Evolutionary conservation across 257 asterid genomes (phyloP).

Genomic region (Nicotiana noctiflora): DNA sequence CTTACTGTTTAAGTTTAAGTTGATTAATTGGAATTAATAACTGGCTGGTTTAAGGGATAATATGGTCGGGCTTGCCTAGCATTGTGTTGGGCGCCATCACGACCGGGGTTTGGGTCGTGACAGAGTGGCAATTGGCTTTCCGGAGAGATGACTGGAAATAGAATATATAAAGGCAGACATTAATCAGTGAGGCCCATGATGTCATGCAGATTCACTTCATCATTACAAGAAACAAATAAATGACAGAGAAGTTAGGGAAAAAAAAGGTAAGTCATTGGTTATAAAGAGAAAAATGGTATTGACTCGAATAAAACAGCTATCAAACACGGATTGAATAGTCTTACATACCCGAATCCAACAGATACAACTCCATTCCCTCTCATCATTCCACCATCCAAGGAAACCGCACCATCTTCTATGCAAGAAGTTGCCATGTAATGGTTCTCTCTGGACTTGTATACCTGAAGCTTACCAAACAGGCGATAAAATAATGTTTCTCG

Average conservation of each 20-base stretch:
- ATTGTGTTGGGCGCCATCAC: too few relatives aligned
- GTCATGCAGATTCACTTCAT: not conserved
- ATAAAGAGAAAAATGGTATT: not conserved
- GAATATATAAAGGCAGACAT: constrained; percentile 8
- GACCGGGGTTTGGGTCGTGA: too few relatives aligned
- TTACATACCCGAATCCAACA: constrained; percentile 37
- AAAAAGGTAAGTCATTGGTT: not conserved
- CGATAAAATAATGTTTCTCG: constrained; percentile 49
- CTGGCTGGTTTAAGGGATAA: too few relatives aligned
- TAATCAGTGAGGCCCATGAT: not conserved
- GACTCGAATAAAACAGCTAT: not conserved
- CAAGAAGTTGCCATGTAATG: constrained; percentile 46
- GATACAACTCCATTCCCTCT: constrained; percentile 42
- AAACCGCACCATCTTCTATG: constrained; percentile 42
- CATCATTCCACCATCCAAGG: constrained; percentile 59
- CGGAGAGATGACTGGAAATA: constrained; percentile 36
- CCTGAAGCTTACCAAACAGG: constrained; percentile 64
- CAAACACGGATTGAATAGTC: not conserved
- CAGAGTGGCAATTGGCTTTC: not conserved
- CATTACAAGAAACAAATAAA: not conserved
- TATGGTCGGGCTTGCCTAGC: too few relatives aligned
- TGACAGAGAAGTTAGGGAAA: not conserved
- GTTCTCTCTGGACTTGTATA: constrained; percentile 30
- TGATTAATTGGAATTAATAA: too few relatives aligned
- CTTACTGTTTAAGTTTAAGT: too few relatives aligned